Evolutionary conservation across 768 basidiomycete genomes (phyloP), one percentile per base, ranked within the genome.

Genomic region (Infundibulicybe gibba): DNA sequence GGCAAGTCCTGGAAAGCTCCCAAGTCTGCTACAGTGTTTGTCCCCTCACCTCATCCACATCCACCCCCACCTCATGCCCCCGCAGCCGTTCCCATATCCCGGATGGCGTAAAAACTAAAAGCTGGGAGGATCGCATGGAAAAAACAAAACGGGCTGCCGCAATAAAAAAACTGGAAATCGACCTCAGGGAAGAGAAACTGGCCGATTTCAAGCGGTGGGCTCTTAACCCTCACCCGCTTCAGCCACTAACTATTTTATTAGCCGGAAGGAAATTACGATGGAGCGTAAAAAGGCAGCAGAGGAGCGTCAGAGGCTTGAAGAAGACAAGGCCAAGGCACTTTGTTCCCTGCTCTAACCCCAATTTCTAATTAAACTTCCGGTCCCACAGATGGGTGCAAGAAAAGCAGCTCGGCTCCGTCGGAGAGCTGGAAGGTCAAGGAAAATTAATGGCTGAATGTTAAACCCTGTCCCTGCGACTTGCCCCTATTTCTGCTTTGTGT

Each of bases 171-270:
- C 69, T 92, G 25, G 72, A 90, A 63, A 57, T 62, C 9, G 89
- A 90, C 52, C 74, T 92, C 53, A 85, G 79, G 60, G 82, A 86
- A 40, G 90, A 91, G 62, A 90, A 89, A 56, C 68, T 75, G 54
- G 77, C 81, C 3, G 89, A 90, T 56, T 67, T 74, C 40, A 69
- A 74, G 51, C 73, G 84, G 88, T 83, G 49, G 46, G 65, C 59
- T 44, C 17, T 40, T 34, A 42, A 32, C 30, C 6, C 39, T 21
- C 14, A 19, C 31, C 13, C 17, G 32, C 40, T n/a, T 30, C n/a
- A 17, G 15, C 31, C 41, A 19, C 50, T 49, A 21, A 51, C 43
- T 37, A 25, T 21, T 25, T 31, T 41, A 19, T 43, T 55, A 89
- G 88, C 48, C 77, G 85, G 51, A 71, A 77, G 54, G 80, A 85